A percentile compares a stretch with the other conserved stretches of the same genome.
Conservation (phyloP, 345 rosid genomes). For the Psidium friedrichsthalianum region DNA sequence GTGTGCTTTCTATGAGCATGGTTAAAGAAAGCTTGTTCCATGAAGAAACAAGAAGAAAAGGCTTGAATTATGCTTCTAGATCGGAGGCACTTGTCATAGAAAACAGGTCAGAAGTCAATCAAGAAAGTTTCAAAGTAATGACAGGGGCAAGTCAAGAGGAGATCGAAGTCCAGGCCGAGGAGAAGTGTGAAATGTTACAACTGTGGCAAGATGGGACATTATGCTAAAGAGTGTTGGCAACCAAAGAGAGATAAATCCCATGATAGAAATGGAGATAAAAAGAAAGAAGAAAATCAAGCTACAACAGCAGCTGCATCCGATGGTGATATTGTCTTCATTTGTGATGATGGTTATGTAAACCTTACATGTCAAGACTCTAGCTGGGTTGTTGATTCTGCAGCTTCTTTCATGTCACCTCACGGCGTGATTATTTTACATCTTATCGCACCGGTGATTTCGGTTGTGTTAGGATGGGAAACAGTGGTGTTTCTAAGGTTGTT, state of each 20-base stretch:
- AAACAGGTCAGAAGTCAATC: too few relatives aligned
- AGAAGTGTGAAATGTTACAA: neutral
- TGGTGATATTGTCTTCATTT: neutral
- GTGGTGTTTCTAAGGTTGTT: neutral
- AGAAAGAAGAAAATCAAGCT: too few relatives aligned
- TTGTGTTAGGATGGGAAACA: neutral
- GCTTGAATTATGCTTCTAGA: too few relatives aligned
- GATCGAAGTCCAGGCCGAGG: neutral
- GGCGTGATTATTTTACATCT: neutral
- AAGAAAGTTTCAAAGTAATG: too few relatives aligned
- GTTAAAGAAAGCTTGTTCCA: too few relatives aligned
- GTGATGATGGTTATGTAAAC: neutral
- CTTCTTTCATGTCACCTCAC: neutral
- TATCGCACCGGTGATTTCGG: neutral
- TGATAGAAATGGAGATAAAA: neutral
- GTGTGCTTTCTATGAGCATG: too few relatives aligned
- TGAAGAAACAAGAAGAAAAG: too few relatives aligned
- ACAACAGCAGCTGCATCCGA: neutral
- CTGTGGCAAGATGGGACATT: neutral
- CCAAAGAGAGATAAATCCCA: neutral
- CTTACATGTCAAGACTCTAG: neutral
- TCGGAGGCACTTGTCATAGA: too few relatives aligned
- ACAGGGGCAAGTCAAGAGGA: neutral
- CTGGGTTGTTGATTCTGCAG: neutral
- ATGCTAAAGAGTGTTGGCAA: neutral